A percentile compares a stretch with the other conserved stretches of the same genome.
phyloP scores from a whole-genome alignment of 2,329 filamentous ascomycete genomes.

The Colletotrichum karsti region DNA sequence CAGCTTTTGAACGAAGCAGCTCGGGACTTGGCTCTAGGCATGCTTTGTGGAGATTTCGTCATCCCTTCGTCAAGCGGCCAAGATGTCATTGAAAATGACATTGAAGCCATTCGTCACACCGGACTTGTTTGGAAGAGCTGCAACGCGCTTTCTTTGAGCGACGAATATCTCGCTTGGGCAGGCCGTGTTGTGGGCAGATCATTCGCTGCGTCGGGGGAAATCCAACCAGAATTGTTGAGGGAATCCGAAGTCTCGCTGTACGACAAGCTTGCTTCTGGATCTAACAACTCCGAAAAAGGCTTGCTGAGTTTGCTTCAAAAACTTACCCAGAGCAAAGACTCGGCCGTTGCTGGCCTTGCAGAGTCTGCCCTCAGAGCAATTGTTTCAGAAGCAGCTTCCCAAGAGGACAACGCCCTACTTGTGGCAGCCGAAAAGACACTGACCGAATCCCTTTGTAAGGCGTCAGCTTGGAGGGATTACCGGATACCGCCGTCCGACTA shows the following conservation, averaged over 20 bases:
- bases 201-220: slow-evolving; percentile 78
- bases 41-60: slow-evolving; percentile 80
- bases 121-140: slow-evolving; percentile 82
- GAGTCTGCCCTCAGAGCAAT: slow-evolving; percentile 67
- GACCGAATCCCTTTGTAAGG: slow-evolving; percentile 57
- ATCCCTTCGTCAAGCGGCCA: slow-evolving; percentile 60
- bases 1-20: slow-evolving; percentile 77
- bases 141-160: slow-evolving; percentile 67
- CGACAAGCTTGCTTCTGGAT: slow-evolving; percentile 53
- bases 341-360: slow-evolving; percentile 64
- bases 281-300: slow-evolving; percentile 68
- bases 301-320: slow-evolving; percentile 70
- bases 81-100: slow-evolving; percentile 76
- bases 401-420: slow-evolving; percentile 56
- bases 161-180: slow-evolving; percentile 84
- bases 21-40: slow-evolving; percentile 73
- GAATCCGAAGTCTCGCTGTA: slow-evolving; percentile 66
- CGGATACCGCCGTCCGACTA: slow-evolving; percentile 63
- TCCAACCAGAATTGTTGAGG: slow-evolving; percentile 66
- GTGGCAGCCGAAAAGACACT: slow-evolving; percentile 61
- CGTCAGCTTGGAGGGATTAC: slow-evolving; percentile 67
- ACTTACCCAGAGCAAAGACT: slow-evolving; percentile 66
- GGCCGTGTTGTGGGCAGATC: slow-evolving; percentile 85
- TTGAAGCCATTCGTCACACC: slow-evolving; percentile 68
- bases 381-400: slow-evolving; percentile 59